These are phyloP conservation scores for Pseudonitzschia multistriata DNA, from an alignment of 108 stramenopile genomes.

Conservation along the genomic window DNA sequence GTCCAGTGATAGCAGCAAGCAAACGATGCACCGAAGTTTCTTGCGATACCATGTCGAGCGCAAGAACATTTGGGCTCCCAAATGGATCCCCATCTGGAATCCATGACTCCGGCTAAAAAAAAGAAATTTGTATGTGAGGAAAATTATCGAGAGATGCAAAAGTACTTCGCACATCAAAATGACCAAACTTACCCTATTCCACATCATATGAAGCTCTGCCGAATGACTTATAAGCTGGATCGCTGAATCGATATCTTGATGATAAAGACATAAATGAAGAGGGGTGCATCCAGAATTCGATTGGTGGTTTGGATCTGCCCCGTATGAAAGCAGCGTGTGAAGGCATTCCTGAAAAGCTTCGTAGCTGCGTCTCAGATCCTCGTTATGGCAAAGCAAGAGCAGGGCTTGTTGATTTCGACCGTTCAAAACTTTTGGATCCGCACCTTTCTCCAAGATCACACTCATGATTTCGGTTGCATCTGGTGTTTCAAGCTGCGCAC, in stretches of 20 bases:
- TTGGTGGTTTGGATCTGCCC: slow-evolving; percentile 70
- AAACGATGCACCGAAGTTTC: slow-evolving; percentile 56
- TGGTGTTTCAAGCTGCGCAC: slow-evolving; percentile 63
- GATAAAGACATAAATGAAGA: slow-evolving; percentile 78
- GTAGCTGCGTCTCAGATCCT: slow-evolving; percentile 43
- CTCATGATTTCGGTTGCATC: slow-evolving; percentile 66
- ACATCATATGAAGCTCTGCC: slow-evolving; percentile 72
- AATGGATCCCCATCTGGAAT: slow-evolving; percentile 72
- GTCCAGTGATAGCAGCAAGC: slow-evolving; percentile 57
- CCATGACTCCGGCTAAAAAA: slow-evolving; percentile 66
- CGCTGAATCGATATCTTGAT: slow-evolving; percentile 71
- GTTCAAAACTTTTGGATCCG: slow-evolving; percentile 67
- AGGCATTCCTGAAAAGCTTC: slow-evolving; percentile 69
- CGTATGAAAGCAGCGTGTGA: slow-evolving; percentile 61
- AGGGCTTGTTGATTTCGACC: slow-evolving; percentile 76
- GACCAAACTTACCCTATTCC: slow-evolving; percentile 58
- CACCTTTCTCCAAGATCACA: slow-evolving; percentile 70
- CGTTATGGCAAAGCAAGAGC: slow-evolving; percentile 81
- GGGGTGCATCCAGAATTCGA: slow-evolving; percentile 81
- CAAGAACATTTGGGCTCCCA: slow-evolving; percentile 61
- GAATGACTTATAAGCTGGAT: slow-evolving; percentile 60
- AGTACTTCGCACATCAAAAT: not conserved
- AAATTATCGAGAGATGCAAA: not conserved
- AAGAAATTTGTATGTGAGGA: not conserved
- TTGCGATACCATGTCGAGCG: slow-evolving; percentile 77